Evolutionary conservation across 495 filamentous ascomycete species (phyloP).

Genomic region (Wilcoxina mikolae): DNA sequence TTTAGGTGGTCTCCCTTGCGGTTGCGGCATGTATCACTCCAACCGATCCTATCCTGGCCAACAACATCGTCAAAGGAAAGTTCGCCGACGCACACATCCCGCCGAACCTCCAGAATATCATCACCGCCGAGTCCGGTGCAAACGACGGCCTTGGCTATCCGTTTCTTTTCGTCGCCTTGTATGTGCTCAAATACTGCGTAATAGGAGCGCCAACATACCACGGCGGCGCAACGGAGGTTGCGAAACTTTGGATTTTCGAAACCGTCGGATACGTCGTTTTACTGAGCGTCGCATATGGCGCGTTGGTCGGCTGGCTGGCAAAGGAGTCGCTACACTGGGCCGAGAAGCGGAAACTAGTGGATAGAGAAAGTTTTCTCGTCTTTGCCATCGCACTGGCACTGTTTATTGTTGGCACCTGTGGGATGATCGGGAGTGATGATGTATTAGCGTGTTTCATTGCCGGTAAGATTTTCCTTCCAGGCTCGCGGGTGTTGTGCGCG

Average conservation of each 20-base stretch:
- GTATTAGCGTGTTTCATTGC: constrained; percentile 88
- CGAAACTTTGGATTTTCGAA: constrained; percentile 59
- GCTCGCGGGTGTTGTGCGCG: constrained; percentile 11
- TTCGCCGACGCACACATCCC: constrained; percentile 86
- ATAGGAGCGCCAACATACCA: too few relatives aligned
- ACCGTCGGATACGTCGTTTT: constrained; percentile 76
- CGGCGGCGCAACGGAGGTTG: constrained; percentile 26
- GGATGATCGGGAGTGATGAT: constrained; percentile 82
- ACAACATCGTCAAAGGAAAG: constrained; percentile 83
- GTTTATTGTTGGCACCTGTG: constrained; percentile 76
- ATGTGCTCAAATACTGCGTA: constrained; percentile 61
- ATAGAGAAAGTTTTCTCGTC: constrained; percentile 79
- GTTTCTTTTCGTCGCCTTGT: constrained; percentile 73
- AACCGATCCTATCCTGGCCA: constrained; percentile 79
- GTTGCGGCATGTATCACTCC: constrained; percentile 77
- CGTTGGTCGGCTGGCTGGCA: constrained; percentile 60
- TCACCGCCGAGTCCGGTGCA: constrained; percentile 78
- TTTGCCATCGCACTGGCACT: constrained; percentile 68
- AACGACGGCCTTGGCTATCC: constrained; percentile 93
- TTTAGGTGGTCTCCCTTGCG: constrained; percentile 51
- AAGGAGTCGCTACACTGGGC: constrained; percentile 74
- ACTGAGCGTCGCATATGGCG: constrained; percentile 64
- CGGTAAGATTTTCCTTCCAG: constrained; percentile 80
- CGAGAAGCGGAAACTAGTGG: constrained; percentile 66
- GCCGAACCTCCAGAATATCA: constrained; percentile 65